A percentile compares a stretch with the other conserved stretches of the same genome.
These are phyloP conservation scores for Hyaloscypha bicolor DNA, from an alignment of 495 filamentous ascomycete genomes.

Conservation along the genomic window DNA sequence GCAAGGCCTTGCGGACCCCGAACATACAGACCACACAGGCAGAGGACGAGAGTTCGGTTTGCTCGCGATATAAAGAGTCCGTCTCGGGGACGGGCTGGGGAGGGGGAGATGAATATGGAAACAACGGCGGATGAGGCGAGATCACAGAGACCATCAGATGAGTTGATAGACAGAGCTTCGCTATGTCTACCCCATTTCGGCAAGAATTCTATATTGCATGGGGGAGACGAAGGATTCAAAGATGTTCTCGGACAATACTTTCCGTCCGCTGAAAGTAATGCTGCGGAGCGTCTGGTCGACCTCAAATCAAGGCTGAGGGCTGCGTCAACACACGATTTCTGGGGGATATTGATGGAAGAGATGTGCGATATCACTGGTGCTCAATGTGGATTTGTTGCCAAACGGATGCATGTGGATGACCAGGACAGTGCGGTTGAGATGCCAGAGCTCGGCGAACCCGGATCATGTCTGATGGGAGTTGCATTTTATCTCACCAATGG, in stretches of 20 bases:
- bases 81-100: conserved; percentile 12
- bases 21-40: conserved; percentile 25
- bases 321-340: conserved; percentile 64
- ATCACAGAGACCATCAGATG: conserved; percentile 14
- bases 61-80: conserved; percentile 20
- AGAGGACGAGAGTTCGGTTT: conserved; percentile 23
- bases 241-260: conserved; percentile 42
- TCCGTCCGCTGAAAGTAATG: conserved; percentile 57
- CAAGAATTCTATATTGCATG: conserved; percentile 43
- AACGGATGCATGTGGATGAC: conserved; percentile 64
- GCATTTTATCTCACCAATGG: conserved; percentile 74
- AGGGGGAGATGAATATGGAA: conserved; percentile 22
- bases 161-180: conserved; percentile 35
- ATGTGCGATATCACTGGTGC: conserved; percentile 64
- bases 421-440: conserved; percentile 57
- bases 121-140: neutral
- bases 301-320: conserved; percentile 62
- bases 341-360: conserved; percentile 67
- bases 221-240: conserved; percentile 53
- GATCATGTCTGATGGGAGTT: conserved; percentile 65
- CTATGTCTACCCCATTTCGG: conserved; percentile 47
- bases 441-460: conserved; percentile 57
- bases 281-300: conserved; percentile 61
- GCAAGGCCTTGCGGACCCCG: conserved; percentile 26
- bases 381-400: conserved; percentile 74